Evolutionary conservation across 768 basidiomycete genomes (phyloP).

Genomic region (Xerocomellus amylosporus): DNA sequence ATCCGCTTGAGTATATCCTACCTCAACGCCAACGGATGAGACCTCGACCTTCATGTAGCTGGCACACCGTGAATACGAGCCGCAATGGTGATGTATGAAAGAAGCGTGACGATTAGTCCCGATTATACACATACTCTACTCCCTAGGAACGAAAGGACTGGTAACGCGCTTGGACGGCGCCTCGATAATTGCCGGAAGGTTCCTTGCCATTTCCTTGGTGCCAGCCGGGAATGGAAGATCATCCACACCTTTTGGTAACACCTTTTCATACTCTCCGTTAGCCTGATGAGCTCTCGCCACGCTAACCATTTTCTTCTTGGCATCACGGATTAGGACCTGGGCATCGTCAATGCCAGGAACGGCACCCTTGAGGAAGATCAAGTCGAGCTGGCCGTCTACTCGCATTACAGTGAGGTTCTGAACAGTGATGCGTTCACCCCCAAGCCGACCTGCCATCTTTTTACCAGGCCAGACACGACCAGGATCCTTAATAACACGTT

Average conservation of each 20-base stretch:
- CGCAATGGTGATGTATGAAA: slow-evolving; percentile 1
- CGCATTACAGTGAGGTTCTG: slow-evolving; percentile 90
- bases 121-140: slow-evolving; percentile 36
- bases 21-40: not conserved
- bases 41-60: not conserved
- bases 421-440: slow-evolving; percentile 73
- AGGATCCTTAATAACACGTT: slow-evolving; percentile 63
- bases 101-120: slow-evolving; percentile 1
- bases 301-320: slow-evolving; percentile 80
- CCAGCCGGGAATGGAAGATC: slow-evolving; percentile 93
- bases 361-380: slow-evolving; percentile 88
- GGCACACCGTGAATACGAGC: not conserved
- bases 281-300: slow-evolving; percentile 61
- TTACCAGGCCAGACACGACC: slow-evolving; percentile 96
- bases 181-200: slow-evolving; percentile 61
- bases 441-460: slow-evolving; percentile 97
- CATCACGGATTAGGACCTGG: slow-evolving; percentile 81
- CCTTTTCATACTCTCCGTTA: slow-evolving; percentile 71
- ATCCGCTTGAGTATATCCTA: not conserved
- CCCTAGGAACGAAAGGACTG: slow-evolving; percentile 77
- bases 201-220: slow-evolving; percentile 68
- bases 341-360: slow-evolving; percentile 89
- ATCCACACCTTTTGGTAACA: slow-evolving; percentile 78
- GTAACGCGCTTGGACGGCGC: slow-evolving; percentile 71
- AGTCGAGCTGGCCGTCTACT: slow-evolving; percentile 80